Conservation (phyloP, 2,329 filamentous ascomycete genomes). For the Thelonectria discophora region DNA sequence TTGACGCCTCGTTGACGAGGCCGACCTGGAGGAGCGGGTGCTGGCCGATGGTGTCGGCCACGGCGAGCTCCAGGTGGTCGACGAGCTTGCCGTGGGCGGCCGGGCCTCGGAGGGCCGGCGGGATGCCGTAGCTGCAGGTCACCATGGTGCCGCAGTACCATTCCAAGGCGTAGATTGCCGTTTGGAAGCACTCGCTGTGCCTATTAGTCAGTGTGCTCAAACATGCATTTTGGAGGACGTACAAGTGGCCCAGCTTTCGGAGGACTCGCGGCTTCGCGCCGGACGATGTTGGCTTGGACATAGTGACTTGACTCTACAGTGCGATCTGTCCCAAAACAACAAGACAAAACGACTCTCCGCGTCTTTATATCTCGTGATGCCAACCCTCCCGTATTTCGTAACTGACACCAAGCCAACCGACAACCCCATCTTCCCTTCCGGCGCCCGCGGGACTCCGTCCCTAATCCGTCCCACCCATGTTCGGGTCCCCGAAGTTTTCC, state of each 20-base stretch:
- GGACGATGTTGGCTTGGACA: background rate
- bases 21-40: conserved; percentile 25
- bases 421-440: background rate
- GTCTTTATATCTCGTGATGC: background rate
- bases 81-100: conserved; percentile 2
- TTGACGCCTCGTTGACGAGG: conserved; percentile 2
- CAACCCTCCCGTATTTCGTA: background rate
- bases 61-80: conserved; percentile 10
- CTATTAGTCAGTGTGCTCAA: background rate
- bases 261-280: conserved; percentile 12
- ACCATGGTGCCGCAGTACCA: conserved; percentile 13
- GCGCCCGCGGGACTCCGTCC: conserved; percentile 5
- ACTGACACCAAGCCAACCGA: background rate
- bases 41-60: conserved; percentile 17
- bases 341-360: background rate
- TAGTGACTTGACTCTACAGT: background rate
- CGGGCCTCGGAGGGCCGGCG: background rate
- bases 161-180: conserved; percentile 8
- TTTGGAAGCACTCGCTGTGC: conserved; percentile 15
- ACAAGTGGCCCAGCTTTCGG: conserved; percentile 17
- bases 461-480: background rate
- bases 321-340: background rate
- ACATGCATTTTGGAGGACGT: background rate
- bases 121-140: conserved; percentile 17
- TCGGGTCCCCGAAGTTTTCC: background rate